Conservation (phyloP, 2,329 filamentous ascomycete genomes). For the Colletotrichum sp. region DNA sequence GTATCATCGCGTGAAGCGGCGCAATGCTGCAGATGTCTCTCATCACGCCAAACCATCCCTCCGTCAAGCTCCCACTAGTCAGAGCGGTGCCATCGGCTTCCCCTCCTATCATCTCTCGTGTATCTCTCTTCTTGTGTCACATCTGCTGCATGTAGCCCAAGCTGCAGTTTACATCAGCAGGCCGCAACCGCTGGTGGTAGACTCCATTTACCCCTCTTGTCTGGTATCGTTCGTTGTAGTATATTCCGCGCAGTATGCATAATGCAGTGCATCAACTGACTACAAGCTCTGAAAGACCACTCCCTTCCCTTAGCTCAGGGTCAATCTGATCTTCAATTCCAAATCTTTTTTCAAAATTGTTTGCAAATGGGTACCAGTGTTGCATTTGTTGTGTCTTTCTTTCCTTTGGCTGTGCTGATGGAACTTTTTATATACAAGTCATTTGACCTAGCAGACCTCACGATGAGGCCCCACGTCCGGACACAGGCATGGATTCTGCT, state of each 20-base stretch:
- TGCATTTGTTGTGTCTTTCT: background rate
- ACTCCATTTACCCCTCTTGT: background rate
- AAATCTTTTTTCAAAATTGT: no score
- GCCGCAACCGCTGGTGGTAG: rapidly evolving
- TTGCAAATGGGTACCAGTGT: no score
- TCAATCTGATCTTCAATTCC: background rate
- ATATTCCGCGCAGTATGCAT: background rate
- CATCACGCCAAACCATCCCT: rapidly evolving
- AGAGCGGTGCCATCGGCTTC: rapidly evolving
- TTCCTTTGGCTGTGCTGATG: background rate
- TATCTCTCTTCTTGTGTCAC: background rate
- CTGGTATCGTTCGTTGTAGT: background rate
- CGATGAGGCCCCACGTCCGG: rapidly evolving
- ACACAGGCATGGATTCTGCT: rapidly evolving
- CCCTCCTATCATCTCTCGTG: rapidly evolving
- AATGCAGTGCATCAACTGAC: rapidly evolving
- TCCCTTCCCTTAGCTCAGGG: rapidly evolving
- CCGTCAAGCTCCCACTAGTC: background rate
- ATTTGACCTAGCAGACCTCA: background rate
- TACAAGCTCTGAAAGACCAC: rapidly evolving
- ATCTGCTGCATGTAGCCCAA: background rate
- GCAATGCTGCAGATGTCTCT: background rate
- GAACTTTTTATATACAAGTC: rapidly evolving
- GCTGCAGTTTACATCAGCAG: background rate
- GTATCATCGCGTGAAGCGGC: rapidly evolving